phyloP scores from a whole-genome alignment of 2,329 filamentous ascomycete genomes.

The Ophiostoma novo-ulmi region DNA sequence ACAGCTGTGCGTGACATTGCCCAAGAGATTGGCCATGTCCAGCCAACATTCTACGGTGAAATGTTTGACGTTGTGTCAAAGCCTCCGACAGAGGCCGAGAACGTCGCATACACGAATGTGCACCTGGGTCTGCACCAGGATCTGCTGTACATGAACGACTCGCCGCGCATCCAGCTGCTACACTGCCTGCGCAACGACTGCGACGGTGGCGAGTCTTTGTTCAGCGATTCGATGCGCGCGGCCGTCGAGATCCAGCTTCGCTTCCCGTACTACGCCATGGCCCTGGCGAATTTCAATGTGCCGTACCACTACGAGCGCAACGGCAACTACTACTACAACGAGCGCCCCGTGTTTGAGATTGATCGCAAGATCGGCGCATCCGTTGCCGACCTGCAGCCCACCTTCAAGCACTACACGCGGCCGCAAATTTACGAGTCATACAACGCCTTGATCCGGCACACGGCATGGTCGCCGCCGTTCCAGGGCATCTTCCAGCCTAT shows the following conservation, averaged over 20 bases:
- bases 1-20: constrained; percentile 63
- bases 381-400: constrained; percentile 22
- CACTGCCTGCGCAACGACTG: constrained; percentile 82
- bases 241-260: constrained; percentile 36
- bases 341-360: constrained; percentile 49
- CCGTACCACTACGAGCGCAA: constrained; percentile 66
- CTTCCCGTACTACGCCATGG: constrained; percentile 51
- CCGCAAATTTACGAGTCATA: too few species aligned
- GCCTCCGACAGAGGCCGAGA: constrained; percentile 78
- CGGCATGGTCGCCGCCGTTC: constrained; percentile 75
- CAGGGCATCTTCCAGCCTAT: constrained; percentile 43
- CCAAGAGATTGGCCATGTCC: constrained; percentile 67
- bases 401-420: constrained; percentile 23
- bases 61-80: constrained; percentile 88
- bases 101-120: constrained; percentile 82
- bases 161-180: constrained; percentile 78
- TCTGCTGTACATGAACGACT: constrained; percentile 74
- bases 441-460: constrained; percentile 27
- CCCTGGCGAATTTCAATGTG: constrained; percentile 53
- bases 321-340: constrained; percentile 56
- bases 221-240: constrained; percentile 68
- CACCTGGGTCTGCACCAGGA: constrained; percentile 90
- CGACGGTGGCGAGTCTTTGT: constrained; percentile 77
- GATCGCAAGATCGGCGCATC: constrained; percentile 22
- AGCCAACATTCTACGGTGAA: constrained; percentile 83